Evolutionary conservation across 2,329 filamentous ascomycete genomes (phyloP).

Genomic region (Cladosporium colombiae): DNA sequence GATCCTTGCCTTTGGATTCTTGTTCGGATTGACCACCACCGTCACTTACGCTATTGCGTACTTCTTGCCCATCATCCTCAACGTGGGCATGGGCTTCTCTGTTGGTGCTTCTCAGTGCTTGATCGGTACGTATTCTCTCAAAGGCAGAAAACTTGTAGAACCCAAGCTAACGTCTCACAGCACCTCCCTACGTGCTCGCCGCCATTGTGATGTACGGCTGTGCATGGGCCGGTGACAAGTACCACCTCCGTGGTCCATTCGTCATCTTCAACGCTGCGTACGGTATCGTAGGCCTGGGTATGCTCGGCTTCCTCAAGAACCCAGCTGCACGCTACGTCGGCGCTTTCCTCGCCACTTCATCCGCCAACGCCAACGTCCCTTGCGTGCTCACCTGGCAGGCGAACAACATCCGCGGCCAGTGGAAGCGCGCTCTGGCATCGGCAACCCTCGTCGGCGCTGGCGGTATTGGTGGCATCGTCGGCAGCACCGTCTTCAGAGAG

Average conservation of each 20-base stretch:
- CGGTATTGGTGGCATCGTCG: conserved; percentile 71
- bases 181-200: conserved; percentile 39
- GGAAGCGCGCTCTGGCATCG: conserved; percentile 80
- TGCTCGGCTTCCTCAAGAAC: conserved; percentile 36
- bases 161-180: conserved; percentile 8
- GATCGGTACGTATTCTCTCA: conserved; percentile 24
- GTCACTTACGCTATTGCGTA: conserved; percentile 38
- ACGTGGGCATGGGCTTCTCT: conserved; percentile 39
- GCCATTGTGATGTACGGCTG: conserved; percentile 39
- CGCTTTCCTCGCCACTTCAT: conserved; percentile 40
- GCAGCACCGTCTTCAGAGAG: conserved; percentile 36
- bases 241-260: conserved; percentile 38
- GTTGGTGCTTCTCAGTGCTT: conserved; percentile 35
- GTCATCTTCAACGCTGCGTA: conserved; percentile 39
- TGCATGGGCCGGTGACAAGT: conserved; percentile 36
- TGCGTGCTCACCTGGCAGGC: conserved; percentile 76
- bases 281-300: conserved; percentile 36
- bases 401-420: conserved; percentile 85
- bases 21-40: conserved; percentile 63
- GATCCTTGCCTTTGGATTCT: conserved; percentile 56
- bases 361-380: conserved; percentile 64
- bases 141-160: background rate
- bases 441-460: conserved; percentile 75
- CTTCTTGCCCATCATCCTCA: conserved; percentile 42
- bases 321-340: conserved; percentile 37